Base-by-base conservation (phyloP, 352 stramenopile species). In the Globisporangium echinulatum region DNA sequence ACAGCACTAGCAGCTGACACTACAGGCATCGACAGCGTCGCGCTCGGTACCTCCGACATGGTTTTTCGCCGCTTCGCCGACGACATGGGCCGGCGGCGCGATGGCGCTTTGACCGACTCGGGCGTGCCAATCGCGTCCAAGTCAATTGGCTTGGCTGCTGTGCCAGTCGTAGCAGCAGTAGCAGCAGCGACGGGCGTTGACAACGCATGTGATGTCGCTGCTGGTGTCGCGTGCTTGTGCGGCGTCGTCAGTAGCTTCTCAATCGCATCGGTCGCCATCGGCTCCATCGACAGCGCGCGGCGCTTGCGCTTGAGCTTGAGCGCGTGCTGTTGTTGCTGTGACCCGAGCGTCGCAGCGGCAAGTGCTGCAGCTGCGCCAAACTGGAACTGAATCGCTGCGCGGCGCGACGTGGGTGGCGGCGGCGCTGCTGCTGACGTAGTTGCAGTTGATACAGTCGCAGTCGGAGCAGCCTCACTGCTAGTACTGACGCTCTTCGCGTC, bases 201-300 rank as follows among this genome's bases (percentile, higher is more conserved):
- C 19, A 15, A 33, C 25, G 19, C 5, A 55, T 19, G 17, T 19
- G 17, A 19, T 19, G 17, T 19, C 17, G 17, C 17, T 19, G 17
- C 0, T 19, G 17, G 17, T 19, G 17, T 33, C 42, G 42, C 5
- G 10, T 6, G 42, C 33, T 55, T 10, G 39, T 8, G 36, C 15
- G 7, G 36, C 4, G 50, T 38, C 2, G 69, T 72, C 14, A 90
- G 62, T 37, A 85, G 65, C 53, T 79, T 82, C 46, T 80, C 61
- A 25, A 88, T 90, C 3, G 73, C 67, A 50, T 90, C 75, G 4
- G 78, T 86, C 40, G 76, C 69, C 67, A 81, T 80, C 0, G 81
- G 78, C 53, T 90, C 81, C 81, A 90, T 90, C 5, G 78, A 88
- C 15, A 77, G 46, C 3, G 81, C 78, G 19, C 76, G 62, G 4